phyloP scores from a whole-genome alignment of 352 stramenopile genomes.

The Phytophthora tentaculata region DNA sequence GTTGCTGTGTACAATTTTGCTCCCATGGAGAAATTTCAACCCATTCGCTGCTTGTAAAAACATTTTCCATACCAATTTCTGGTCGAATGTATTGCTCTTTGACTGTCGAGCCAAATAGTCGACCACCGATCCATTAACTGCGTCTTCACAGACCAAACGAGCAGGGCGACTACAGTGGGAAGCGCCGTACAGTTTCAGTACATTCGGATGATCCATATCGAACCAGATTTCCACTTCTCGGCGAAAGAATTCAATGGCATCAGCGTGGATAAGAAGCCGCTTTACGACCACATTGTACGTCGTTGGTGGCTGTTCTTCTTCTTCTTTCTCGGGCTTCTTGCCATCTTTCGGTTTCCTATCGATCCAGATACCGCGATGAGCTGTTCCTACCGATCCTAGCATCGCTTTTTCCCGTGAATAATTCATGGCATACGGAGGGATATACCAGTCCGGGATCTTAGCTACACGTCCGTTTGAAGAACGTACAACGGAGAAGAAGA shows the following conservation, averaged over 20 bases:
- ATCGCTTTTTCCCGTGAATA: constrained; percentile 20
- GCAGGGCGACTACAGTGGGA: constrained; percentile 35
- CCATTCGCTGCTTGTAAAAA: constrained; percentile 30
- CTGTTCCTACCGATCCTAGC: constrained; percentile 16
- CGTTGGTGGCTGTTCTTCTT: not conserved
- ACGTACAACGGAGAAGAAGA: constrained; percentile 41
- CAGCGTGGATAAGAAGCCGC: constrained; percentile 22
- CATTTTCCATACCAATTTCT: too few species aligned
- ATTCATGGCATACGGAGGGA: constrained; percentile 27
- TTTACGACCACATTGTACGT: constrained; percentile 21
- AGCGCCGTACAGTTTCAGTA: constrained; percentile 38
- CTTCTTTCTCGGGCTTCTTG: constrained; percentile 13
- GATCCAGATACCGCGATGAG: constrained; percentile 21
- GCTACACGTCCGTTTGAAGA: constrained; percentile 39
- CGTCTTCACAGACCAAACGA: constrained; percentile 34
- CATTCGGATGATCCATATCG: constrained; percentile 26
- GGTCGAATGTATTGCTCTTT: too few species aligned
- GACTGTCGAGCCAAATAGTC: constrained; percentile 16
- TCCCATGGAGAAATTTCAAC: constrained; percentile 55
- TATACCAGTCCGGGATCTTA: constrained; percentile 42
- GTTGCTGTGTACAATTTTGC: constrained; percentile 24
- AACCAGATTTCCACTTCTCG: constrained; percentile 42
- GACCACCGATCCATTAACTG: constrained; percentile 16
- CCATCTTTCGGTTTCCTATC: constrained; percentile 16
- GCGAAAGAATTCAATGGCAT: constrained; percentile 32